Evolutionary conservation across 2,329 filamentous ascomycete genomes (phyloP).

Genomic region (Simplicillium aogashimaense): DNA sequence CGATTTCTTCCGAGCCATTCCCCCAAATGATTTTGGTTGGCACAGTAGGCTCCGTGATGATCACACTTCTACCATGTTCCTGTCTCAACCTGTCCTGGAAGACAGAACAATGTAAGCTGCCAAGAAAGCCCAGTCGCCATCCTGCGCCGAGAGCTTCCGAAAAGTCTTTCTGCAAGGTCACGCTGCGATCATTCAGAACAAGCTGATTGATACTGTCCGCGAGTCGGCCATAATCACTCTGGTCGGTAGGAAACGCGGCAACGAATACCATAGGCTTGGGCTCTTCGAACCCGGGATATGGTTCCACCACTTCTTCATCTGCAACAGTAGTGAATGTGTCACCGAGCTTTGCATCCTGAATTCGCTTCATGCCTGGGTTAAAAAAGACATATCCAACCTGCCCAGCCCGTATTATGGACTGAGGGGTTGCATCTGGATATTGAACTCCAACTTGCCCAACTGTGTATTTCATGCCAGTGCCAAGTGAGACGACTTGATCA

Average conservation of each 20-base stretch:
- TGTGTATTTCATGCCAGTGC: constrained; percentile 79
- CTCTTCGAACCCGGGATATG: constrained; percentile 88
- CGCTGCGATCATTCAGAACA: constrained; percentile 87
- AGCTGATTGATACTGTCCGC: constrained; percentile 93
- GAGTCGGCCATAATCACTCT: constrained; percentile 73
- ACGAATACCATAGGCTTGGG: constrained; percentile 99
- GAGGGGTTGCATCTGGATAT: constrained; percentile 78
- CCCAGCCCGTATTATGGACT: constrained; percentile 71
- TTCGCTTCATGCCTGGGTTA: constrained; percentile 96
- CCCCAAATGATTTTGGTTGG: constrained; percentile 78
- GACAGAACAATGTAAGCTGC: constrained; percentile 97
- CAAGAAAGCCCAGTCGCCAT: constrained; percentile 88
- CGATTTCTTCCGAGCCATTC: constrained; percentile 66
- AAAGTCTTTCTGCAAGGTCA: constrained; percentile 87
- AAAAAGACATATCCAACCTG: constrained; percentile 97
- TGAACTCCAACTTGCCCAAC: constrained; percentile 97
- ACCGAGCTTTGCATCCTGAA: constrained; percentile 89
- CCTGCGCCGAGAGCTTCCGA: constrained; percentile 90
- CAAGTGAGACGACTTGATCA: constrained; percentile 79
- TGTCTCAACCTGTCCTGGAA: constrained; percentile 92
- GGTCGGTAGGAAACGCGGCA: constrained; percentile 88
- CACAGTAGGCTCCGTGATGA: constrained; percentile 93
- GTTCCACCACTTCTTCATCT: constrained; percentile 63
- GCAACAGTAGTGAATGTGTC: constrained; percentile 87
- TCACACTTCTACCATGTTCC: constrained; percentile 89